phyloP scores from a whole-genome alignment of 2,329 filamentous ascomycete species.

The Aspergillus sp. region DNA sequence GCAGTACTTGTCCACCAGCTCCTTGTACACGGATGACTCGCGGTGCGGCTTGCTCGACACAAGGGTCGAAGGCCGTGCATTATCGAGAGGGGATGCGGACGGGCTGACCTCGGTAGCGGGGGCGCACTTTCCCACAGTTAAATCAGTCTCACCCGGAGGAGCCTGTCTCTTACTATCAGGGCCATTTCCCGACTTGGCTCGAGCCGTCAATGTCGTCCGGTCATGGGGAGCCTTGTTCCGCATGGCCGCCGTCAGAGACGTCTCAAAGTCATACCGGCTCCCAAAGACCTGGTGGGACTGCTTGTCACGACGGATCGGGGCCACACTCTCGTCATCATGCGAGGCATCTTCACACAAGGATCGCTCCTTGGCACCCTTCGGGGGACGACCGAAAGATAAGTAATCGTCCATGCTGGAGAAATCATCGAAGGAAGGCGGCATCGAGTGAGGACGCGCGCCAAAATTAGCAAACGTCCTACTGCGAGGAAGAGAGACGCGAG shows the following conservation, averaged over 20 bases:
- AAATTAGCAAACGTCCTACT: constrained; percentile 59
- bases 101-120: constrained; percentile 17
- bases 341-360: constrained; percentile 72
- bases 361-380: constrained; percentile 64
- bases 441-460: constrained; percentile 51
- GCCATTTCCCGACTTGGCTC: constrained; percentile 50
- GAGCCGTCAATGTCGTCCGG: constrained; percentile 54
- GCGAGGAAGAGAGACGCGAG: constrained; percentile 60
- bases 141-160: constrained; percentile 5
- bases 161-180: constrained; percentile 12
- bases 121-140: constrained; percentile 15
- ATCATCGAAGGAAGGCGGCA: constrained; percentile 63
- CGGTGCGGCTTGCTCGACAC: constrained; percentile 65
- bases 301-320: constrained; percentile 44
- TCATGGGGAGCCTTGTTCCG: constrained; percentile 64
- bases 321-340: constrained; percentile 61
- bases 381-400: constrained; percentile 56
- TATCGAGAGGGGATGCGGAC: constrained; percentile 15
- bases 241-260: constrained; percentile 82
- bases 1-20: constrained; percentile 98
- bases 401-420: constrained; percentile 62
- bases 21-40: constrained; percentile 87
- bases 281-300: constrained; percentile 72
- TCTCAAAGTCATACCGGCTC: constrained; percentile 92
- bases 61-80: constrained; percentile 52